Base-by-base conservation (phyloP, 805 yeast species). In the Saturnispora sekii region DNA sequence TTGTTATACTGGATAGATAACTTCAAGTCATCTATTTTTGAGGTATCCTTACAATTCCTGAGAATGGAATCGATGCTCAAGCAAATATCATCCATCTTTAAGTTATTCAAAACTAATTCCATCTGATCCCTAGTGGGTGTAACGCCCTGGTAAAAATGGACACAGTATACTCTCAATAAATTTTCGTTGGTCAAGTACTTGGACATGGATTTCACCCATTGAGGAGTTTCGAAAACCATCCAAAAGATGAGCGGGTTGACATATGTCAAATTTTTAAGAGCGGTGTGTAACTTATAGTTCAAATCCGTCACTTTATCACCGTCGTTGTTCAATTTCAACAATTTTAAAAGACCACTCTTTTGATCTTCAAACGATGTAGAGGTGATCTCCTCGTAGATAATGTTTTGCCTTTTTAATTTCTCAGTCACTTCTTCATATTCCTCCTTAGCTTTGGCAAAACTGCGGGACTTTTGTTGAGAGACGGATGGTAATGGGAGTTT, bases 1-100 rank as follows among this genome's bases (percentile, higher is more conserved):
- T 60, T 61, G 33, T 56, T 56, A 40, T 54, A 57, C 35, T 61
- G 66, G 44, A 62, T 54, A 1, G 64, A 59, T 16, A 63, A 16
- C 32, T 54, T 55, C 16, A 58, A 48, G 34, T 60, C 61, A 12
- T 53, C 55, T 6, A 53, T 48, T 17, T 52, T 55, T 1, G 63
- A 56, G 2, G 60, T 52, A 47, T 63, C 64, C 16, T 53, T 40
- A 6, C 59, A 53, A 26, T 46, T 43, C 17, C 18, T 46, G 10
- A 63, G 38, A 5, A 53, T 48, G 14, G 52, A 49, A 2, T 48
- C 47, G 2, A 63, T 43, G 1, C 62, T 52, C 3, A 52, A 37
- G 16, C 62, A 53, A 1, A 61, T 15, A 40, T 54, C 60, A 18
- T 58, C 59, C 15, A 51, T 33, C 3, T 59, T 43, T 2, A 59